Percentiles rank a stretch among this genome's conserved stretches.
Evolutionary conservation across 2,329 filamentous ascomycete species (phyloP).

Genomic region (Cadophora luteo-olivacea): DNA sequence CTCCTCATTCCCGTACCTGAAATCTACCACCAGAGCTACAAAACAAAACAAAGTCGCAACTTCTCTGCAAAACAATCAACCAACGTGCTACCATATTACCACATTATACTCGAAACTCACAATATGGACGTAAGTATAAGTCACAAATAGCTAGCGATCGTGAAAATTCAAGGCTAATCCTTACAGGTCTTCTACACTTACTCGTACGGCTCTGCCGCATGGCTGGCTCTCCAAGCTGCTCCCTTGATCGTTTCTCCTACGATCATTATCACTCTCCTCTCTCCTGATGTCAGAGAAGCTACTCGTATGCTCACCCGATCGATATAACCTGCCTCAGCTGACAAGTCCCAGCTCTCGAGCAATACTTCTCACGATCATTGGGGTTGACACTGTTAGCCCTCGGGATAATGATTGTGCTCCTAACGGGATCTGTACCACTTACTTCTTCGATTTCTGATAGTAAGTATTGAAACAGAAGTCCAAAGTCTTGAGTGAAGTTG

Average conservation of each 20-base stretch:
- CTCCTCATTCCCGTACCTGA: neutral
- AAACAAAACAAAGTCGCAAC: neutral
- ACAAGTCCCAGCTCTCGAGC: slow-evolving; percentile 23
- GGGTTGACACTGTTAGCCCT: slow-evolving; percentile 65
- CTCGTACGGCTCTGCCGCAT: slow-evolving; percentile 57
- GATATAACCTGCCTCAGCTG: slow-evolving; percentile 10
- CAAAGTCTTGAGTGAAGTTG: neutral
- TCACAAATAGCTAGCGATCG: neutral
- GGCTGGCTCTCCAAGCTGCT: slow-evolving; percentile 54
- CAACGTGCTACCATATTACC: neutral
- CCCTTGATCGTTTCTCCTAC: slow-evolving; percentile 63
- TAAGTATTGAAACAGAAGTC: slow-evolving; percentile 23
- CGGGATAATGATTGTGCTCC: slow-evolving; percentile 60
- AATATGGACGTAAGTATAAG: slow-evolving; percentile 19
- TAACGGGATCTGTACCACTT: slow-evolving; percentile 69
- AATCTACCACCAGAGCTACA: slow-evolving; percentile 1
- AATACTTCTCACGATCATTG: slow-evolving; percentile 53
- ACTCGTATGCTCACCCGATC: slow-evolving; percentile 52
- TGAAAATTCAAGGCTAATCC: slow-evolving; percentile 3
- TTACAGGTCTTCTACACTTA: slow-evolving; percentile 56
- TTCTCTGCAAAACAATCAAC: neutral
- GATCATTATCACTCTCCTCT: slow-evolving; percentile 65
- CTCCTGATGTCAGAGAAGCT: slow-evolving; percentile 60
- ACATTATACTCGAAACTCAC: neutral
- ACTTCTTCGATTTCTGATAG: slow-evolving; percentile 49